Evolutionary conservation across 768 basidiomycete genomes (phyloP).

Genomic region (Lactarius quietus): DNA sequence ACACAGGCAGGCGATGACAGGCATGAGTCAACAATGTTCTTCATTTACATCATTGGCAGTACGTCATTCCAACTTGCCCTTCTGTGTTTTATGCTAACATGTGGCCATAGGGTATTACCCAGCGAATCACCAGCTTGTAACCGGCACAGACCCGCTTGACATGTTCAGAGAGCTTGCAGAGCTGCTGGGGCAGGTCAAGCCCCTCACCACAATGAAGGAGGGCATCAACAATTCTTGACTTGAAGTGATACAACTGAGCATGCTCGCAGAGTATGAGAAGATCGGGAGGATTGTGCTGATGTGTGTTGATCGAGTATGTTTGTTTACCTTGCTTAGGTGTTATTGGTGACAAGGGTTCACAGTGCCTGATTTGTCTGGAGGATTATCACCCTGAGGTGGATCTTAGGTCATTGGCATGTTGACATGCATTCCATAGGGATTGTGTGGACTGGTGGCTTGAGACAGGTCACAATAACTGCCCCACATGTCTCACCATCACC

Average conservation of each 20-base stretch:
- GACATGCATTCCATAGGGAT: conserved; percentile 79
- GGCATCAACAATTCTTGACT: conserved; percentile 88
- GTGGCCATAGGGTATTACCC: conserved; percentile 74
- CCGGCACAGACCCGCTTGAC: conserved; percentile 61
- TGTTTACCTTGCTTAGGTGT: neutral
- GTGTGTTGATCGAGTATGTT: conserved; percentile 71
- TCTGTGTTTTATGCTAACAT: neutral
- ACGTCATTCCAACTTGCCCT: neutral
- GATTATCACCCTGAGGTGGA: conserved; percentile 78
- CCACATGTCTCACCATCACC: conserved; percentile 56
- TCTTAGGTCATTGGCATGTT: conserved; percentile 73
- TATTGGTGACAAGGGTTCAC: neutral
- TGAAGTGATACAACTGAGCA: too few relatives aligned
- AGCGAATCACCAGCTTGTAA: conserved; percentile 78
- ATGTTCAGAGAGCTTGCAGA: conserved; percentile 84
- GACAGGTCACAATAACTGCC: conserved; percentile 81
- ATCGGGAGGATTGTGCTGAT: too few relatives aligned
- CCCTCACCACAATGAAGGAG: conserved; percentile 75
- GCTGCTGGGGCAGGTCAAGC: conserved; percentile 72
- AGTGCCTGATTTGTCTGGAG: too few relatives aligned
- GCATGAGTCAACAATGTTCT: conserved; percentile 50
- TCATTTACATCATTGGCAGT: neutral
- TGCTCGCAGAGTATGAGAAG: too few relatives aligned
- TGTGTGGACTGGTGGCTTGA: conserved; percentile 60
- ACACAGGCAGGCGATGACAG: conserved; percentile 18